Base-by-base conservation (phyloP, 73 alveolate genomes). In the Vitrella brassicaformis region DNA sequence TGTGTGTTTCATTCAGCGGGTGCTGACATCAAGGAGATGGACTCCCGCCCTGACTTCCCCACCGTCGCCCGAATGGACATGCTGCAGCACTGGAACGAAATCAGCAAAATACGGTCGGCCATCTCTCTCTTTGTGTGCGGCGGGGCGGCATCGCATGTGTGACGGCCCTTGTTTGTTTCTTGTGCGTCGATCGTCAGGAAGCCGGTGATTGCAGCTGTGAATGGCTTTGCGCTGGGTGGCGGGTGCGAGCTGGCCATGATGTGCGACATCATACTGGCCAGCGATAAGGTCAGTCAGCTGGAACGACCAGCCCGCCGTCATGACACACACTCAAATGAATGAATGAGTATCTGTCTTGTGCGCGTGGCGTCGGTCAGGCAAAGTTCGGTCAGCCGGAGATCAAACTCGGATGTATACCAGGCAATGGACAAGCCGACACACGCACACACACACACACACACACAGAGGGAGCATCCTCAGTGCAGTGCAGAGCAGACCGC, bases 211-310 rank as follows among this genome's bases (percentile, higher is more conserved):
- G 97, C 98, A 0, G 95, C 94, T 10, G 94, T 93, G 28, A 86
- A 91, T 80, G 98, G 98, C 10, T 86, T 71, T 64, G 87, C 92
- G 0, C 78, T 91, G n/a, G 98, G 98, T 66, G 98, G 98, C 4
- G 98, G 98, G 30, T 85, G 90, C 66, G 98, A 93, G 83, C 71
- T 93, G 14, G 94, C 98, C 46, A 47, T 91, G 87, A 89, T 89
- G 90, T 89, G 96, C 78, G 98, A 93, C 80, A 83, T 93, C 68
- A 87, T 93, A 69, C 66, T 91, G 29, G 90, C 96, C 27, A 78
- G 90, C 66, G 92, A 91, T 0, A 81, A 4, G 56, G 56, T 39
- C 56, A 39, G 56, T 39, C 22, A n/a, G n/a, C n/a, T n/a, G n/a
- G n/a, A n/a, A n/a, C n/a, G n/a, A n/a, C n/a, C n/a, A n/a, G n/a